Base-by-base conservation (phyloP, 805 yeast genomes). In the Metahyphopichia silvanorum region DNA sequence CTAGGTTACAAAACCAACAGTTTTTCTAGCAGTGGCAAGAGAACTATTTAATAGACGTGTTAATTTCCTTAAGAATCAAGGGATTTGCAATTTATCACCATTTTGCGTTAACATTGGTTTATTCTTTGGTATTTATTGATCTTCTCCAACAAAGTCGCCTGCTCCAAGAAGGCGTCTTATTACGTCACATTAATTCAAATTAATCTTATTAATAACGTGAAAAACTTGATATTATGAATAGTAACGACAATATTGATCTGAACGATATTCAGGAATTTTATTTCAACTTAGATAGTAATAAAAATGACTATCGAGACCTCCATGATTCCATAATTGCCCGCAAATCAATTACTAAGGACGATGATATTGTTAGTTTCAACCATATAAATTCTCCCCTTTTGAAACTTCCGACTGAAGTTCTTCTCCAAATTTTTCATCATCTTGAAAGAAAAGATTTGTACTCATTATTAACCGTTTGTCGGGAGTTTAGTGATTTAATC, bases 401-500 rank as follows among this genome's bases (percentile, higher is more conserved):
- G 13, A 65, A 63, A 29, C 53, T 76, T 30, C 82, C 82, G 6
- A 75, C 81, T 0, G 82, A 76, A 55, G 76, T 84, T 13, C 54
- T 84, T 26, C 71, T 81, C 30, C 69, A 81, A 42, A 77, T 84
- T 2, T 77, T 84, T 38, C 80, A 85, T 33, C 71, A 79, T 39
- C 60, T 83, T 32, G 77, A 71, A 29, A 70, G 82, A 25, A 76
- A 72, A 42, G 88, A 82, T 46, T 61, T 80, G 38, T 77, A 76
- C 17, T 66, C 77, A 10, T 57, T 82, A 15, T 62, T 86, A 40
- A 69, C 86, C 1, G 89, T 86, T 6, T 88, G 95, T 58, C 79
- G 77, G 46, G 74, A 79, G 39, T 88, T 95, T 83, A 84, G 88
- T 8, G 75, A 77, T 43, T 66, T 85, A 25, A 78, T 85, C 10